Percentiles rank a stretch among this genome's conserved stretches.
Conservation (phyloP, 108 stramenopile genomes). For the Conticribra guillardii region DNA sequence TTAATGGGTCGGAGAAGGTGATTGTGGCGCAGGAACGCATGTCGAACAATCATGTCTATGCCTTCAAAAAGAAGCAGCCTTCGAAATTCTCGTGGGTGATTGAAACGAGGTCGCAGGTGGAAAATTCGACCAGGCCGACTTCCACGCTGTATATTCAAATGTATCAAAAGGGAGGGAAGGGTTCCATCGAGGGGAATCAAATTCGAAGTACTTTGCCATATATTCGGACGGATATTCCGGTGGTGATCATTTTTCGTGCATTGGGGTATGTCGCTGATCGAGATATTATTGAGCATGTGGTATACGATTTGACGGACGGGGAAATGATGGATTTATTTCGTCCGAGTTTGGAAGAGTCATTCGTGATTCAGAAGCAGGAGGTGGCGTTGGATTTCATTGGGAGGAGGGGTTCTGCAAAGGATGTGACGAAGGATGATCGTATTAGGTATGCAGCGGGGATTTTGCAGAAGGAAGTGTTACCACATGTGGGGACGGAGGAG, state of each 20-base stretch:
- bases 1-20: slow-evolving; percentile 99
- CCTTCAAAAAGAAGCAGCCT: slow-evolving; percentile 96
- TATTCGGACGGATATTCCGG: slow-evolving; percentile 97
- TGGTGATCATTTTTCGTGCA: slow-evolving; percentile 98
- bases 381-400: slow-evolving; percentile 98
- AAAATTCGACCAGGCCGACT: slow-evolving; percentile 92
- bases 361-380: slow-evolving; percentile 92
- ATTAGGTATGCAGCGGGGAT: slow-evolving; percentile 95
- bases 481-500: slow-evolving; percentile 97
- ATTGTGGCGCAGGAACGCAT: slow-evolving; percentile 99
- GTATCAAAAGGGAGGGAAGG: slow-evolving; percentile 94
- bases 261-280: slow-evolving; percentile 95
- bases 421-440: slow-evolving; percentile 95
- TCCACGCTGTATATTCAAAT: slow-evolving; percentile 95
- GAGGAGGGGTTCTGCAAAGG: slow-evolving; percentile 88
- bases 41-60: slow-evolving; percentile 98
- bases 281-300: slow-evolving; percentile 97
- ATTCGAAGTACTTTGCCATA: slow-evolving; percentile 95
- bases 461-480: slow-evolving; percentile 96
- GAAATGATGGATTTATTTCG: slow-evolving; percentile 98
- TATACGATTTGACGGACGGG: slow-evolving; percentile 97
- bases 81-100: slow-evolving; percentile 96
- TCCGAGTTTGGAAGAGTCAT: slow-evolving; percentile 94
- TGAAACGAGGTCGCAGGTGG: slow-evolving; percentile 93
- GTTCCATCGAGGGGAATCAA: slow-evolving; percentile 93